Evolutionary conservation across 805 yeast species (phyloP).

Genomic region (Wickerhamomyces chaumierensis): DNA sequence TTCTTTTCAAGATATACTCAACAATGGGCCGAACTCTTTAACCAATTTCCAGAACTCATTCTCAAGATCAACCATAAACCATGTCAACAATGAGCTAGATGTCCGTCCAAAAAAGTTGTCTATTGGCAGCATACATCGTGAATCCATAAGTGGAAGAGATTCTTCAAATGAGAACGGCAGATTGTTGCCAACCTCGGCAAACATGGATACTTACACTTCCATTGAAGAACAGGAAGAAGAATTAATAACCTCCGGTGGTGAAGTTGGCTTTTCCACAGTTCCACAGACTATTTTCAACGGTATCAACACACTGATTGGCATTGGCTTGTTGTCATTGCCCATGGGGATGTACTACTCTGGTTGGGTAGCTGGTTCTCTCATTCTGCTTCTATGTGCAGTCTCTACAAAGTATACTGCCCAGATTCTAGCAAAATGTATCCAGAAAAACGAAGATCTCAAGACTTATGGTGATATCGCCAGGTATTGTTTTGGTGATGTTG

Average conservation of each 20-base stretch:
- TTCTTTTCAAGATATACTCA: slow-evolving; percentile 16
- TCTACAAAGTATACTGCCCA: slow-evolving; percentile 43
- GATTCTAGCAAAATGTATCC: slow-evolving; percentile 37
- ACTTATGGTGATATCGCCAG: slow-evolving; percentile 54
- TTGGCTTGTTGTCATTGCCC: slow-evolving; percentile 67
- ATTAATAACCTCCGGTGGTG: not conserved
- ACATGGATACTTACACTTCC: not conserved
- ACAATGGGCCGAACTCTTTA: slow-evolving; percentile 17
- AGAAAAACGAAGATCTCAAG: slow-evolving; percentile 25
- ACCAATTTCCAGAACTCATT: slow-evolving; percentile 17
- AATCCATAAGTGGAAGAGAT: not conserved
- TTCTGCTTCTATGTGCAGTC: slow-evolving; percentile 34
- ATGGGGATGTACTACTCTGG: slow-evolving; percentile 60
- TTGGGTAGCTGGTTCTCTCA: slow-evolving; percentile 40
- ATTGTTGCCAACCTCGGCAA: slow-evolving; percentile 4
- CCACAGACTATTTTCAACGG: slow-evolving; percentile 73
- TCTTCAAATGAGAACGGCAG: slow-evolving; percentile 5
- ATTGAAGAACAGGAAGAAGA: not conserved
- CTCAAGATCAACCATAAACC: slow-evolving; percentile 14
- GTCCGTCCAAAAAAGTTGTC: slow-evolving; percentile 12
- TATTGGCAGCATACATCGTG: slow-evolving; percentile 6
- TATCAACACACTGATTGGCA: slow-evolving; percentile 65
- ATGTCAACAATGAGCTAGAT: slow-evolving; percentile 19
- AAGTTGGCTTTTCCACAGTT: slow-evolving; percentile 39
- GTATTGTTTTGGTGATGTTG: slow-evolving; percentile 33